phyloP scores from a whole-genome alignment of 2,329 filamentous ascomycete species.

The Sclerotiophoma versabilis region DNA sequence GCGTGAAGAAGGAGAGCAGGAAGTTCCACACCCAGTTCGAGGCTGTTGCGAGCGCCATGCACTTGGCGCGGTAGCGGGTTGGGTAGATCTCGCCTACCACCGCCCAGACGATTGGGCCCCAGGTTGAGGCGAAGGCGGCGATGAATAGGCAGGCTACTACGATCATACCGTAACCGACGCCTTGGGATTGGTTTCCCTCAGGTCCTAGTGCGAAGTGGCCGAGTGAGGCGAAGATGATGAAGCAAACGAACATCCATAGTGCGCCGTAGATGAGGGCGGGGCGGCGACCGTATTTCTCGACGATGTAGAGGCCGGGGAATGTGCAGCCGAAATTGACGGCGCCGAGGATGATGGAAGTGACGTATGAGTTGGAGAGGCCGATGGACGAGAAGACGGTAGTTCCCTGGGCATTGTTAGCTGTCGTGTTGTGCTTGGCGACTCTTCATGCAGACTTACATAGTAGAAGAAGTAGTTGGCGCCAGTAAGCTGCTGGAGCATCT shows the following conservation, averaged over 20 bases:
- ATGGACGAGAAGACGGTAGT: constrained; percentile 55
- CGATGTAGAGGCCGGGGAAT: constrained; percentile 56
- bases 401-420: constrained; percentile 46
- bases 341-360: constrained; percentile 58
- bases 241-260: constrained; percentile 63
- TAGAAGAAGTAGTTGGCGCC: constrained; percentile 70
- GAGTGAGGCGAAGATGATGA: constrained; percentile 61
- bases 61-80: constrained; percentile 57
- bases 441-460: background rate
- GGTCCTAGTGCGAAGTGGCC: constrained; percentile 54
- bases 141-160: constrained; percentile 74
- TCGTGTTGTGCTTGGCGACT: background rate
- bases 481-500: constrained; percentile 72
- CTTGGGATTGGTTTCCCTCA: constrained; percentile 44
- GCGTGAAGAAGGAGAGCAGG: constrained; percentile 72
- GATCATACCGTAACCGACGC: constrained; percentile 67
- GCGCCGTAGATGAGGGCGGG: constrained; percentile 55
- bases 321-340: constrained; percentile 58
- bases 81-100: constrained; percentile 71
- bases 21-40: constrained; percentile 56
- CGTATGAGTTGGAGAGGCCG: constrained; percentile 53
- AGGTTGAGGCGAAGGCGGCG: constrained; percentile 71
- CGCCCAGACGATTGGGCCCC: constrained; percentile 76
- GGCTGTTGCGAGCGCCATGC: constrained; percentile 55
- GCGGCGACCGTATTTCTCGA: constrained; percentile 56